These are phyloP conservation scores for Prunus dulcis DNA, from an alignment of 306 rosid species.

Conservation along the genomic window DNA sequence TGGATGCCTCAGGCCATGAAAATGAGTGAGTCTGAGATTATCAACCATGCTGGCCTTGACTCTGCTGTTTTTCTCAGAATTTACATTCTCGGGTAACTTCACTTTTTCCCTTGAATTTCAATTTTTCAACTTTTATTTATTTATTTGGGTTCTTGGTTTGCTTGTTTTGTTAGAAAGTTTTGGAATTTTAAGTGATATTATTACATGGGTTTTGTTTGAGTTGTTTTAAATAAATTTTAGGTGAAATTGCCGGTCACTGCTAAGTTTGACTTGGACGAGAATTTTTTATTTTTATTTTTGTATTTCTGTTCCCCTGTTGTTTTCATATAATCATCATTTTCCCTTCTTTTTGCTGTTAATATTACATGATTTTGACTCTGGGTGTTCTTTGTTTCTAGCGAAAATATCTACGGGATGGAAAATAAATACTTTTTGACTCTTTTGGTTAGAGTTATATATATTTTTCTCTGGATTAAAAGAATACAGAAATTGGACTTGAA, in stretches of 20 bases:
- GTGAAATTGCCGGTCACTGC: background rate
- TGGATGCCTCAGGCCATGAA: slow-evolving; percentile 97
- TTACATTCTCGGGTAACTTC: slow-evolving; percentile 73
- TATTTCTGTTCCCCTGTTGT: background rate
- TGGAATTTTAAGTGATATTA: background rate
- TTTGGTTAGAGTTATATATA: background rate
- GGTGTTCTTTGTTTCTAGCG: background rate
- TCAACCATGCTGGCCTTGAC: slow-evolving; percentile 90
- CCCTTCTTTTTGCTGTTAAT: background rate
- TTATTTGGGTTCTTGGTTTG: background rate
- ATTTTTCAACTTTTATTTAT: background rate
- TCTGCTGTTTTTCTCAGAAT: slow-evolving; percentile 95
- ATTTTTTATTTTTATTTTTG: background rate
- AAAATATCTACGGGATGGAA: background rate
- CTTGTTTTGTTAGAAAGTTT: background rate
- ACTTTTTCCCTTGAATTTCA: background rate
- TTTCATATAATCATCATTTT: no score
- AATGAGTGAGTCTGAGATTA: slow-evolving; percentile 77
- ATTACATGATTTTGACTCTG: slow-evolving; percentile 4
- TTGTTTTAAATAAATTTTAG: background rate
- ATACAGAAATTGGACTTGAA: background rate
- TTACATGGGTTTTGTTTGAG: no score
- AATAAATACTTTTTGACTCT: background rate
- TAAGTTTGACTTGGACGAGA: slow-evolving; percentile 6
- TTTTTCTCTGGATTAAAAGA: no score